Evolutionary conservation across 2,329 filamentous ascomycete genomes (phyloP).

Genomic region (Alternaria longipes): DNA sequence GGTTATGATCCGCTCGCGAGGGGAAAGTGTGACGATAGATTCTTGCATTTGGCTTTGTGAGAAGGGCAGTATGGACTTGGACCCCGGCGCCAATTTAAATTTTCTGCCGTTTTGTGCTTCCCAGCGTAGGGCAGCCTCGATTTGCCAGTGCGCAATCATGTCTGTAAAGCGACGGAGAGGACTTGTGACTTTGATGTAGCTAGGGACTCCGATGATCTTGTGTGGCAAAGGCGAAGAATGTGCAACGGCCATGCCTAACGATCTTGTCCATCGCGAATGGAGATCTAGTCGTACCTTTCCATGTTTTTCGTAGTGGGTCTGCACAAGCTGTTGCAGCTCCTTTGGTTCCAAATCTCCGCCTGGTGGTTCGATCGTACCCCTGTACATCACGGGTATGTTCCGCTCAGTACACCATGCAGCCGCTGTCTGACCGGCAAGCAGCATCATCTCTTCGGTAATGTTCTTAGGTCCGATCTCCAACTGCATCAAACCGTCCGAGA

Average conservation of each 20-base stretch:
- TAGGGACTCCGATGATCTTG: slow-evolving; percentile 59
- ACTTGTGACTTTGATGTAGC: slow-evolving; percentile 68
- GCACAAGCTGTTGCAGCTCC: slow-evolving; percentile 46
- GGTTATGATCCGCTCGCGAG: slow-evolving; percentile 57
- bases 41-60: slow-evolving; percentile 57
- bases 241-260: slow-evolving; percentile 55
- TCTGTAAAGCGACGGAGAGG: slow-evolving; percentile 69
- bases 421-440: slow-evolving; percentile 63
- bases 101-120: slow-evolving; percentile 59
- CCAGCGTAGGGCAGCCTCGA: slow-evolving; percentile 67
- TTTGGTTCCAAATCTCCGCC: slow-evolving; percentile 19
- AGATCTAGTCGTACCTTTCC: slow-evolving; percentile 49
- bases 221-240: slow-evolving; percentile 61
- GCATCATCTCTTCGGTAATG: slow-evolving; percentile 59
- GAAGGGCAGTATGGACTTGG: slow-evolving; percentile 60
- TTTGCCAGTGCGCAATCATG: slow-evolving; percentile 70
- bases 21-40: slow-evolving; percentile 58
- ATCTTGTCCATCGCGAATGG: slow-evolving; percentile 54
- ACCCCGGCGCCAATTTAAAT: slow-evolving; percentile 43
- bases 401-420: slow-evolving; percentile 63
- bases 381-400: slow-evolving; percentile 61
- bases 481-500: slow-evolving; percentile 15
- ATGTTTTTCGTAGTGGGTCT: slow-evolving; percentile 49
- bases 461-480: slow-evolving; percentile 34
- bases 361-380: slow-evolving; percentile 50